Conservation (phyloP, 176 grass and related monocot genomes). For the Carex parvula region DNA sequence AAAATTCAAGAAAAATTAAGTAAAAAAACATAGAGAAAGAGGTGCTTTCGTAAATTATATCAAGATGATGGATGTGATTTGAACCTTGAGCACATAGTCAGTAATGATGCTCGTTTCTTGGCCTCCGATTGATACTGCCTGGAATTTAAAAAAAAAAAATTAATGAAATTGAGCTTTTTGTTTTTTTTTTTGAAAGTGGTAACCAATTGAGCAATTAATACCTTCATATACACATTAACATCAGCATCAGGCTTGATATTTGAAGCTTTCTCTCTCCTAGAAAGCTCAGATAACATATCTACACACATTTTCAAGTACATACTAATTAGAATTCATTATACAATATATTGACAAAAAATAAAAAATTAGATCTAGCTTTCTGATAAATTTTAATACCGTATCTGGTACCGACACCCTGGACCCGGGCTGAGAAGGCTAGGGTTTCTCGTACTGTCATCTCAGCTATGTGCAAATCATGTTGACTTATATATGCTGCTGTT, state of each 20-base stretch:
- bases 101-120: constrained; percentile 53
- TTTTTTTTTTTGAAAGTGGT: not conserved
- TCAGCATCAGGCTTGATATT: constrained; percentile 59
- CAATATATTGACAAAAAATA: not conserved
- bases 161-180: not conserved
- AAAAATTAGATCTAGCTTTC: not conserved
- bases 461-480: constrained; percentile 68
- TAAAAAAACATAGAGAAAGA: not conserved
- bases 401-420: constrained; percentile 68
- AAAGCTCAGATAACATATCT: constrained; percentile 67
- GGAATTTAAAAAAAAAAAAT: constrained; percentile 4
- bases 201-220: constrained; percentile 9
- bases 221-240: constrained; percentile 63
- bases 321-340: constrained; percentile 20
- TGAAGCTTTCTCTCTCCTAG: constrained; percentile 51
- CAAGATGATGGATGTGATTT: not conserved
- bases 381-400: constrained; percentile 40
- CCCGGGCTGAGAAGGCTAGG: constrained; percentile 58
- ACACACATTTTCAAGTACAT: not conserved
- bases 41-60: not conserved
- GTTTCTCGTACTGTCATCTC: constrained; percentile 79
- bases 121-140: constrained; percentile 39
- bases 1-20: constrained; percentile 13
- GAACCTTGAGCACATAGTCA: constrained; percentile 55
- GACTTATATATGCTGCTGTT: constrained; percentile 67